phyloP scores from a whole-genome alignment of 2,329 filamentous ascomycete genomes.

The Beauveria caledonica region DNA sequence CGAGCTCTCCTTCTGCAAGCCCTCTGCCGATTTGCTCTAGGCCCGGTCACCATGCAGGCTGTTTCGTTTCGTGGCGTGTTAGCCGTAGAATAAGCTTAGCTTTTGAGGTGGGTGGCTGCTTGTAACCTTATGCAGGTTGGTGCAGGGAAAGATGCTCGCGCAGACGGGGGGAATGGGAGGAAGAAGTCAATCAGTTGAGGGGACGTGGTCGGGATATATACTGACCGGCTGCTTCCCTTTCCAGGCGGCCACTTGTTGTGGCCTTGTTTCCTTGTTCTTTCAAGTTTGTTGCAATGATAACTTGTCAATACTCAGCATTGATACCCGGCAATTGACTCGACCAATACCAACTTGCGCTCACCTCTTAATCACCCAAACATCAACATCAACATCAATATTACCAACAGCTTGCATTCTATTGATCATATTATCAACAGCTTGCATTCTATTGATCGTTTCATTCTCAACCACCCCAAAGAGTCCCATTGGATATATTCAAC shows the following conservation, averaged over 20 bases:
- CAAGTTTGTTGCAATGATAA: neutral
- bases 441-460: neutral
- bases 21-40: neutral
- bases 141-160: neutral
- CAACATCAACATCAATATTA: neutral
- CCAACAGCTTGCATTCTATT: neutral
- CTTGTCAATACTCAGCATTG: neutral
- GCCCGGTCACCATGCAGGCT: neutral
- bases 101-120: neutral
- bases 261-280: constrained; percentile 6
- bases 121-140: neutral
- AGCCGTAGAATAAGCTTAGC: neutral
- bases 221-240: constrained; percentile 3
- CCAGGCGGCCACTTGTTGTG: constrained; percentile 2
- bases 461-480: neutral
- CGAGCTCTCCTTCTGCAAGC: neutral
- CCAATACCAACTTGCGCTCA: neutral
- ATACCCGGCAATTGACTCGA: neutral
- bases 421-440: neutral
- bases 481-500: neutral
- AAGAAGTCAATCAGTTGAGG: neutral
- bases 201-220: constrained; percentile 8
- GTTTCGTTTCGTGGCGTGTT: constrained; percentile 8
- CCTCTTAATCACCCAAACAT: neutral
- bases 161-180: neutral